Evolutionary conservation across 2,329 filamentous ascomycete genomes (phyloP).

Genomic region (Macroventuria anomochaeta): DNA sequence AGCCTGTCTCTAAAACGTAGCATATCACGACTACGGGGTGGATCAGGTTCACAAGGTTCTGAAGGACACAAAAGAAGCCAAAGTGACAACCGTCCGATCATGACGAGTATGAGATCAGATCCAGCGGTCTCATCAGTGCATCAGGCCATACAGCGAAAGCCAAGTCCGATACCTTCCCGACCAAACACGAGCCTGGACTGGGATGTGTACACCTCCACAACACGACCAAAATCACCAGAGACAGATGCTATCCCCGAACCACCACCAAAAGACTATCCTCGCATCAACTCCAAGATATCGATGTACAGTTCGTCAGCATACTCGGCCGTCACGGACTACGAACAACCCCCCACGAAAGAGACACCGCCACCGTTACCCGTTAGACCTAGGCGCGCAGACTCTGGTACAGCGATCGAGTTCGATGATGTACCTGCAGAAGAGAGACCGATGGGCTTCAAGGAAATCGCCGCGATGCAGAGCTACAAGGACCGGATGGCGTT

Average conservation of each 20-base stretch:
- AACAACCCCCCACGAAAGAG: not conserved
- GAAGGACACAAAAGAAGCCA: conserved; percentile 11
- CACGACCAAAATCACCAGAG: not conserved
- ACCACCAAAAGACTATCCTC: conserved; percentile 6
- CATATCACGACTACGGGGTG: conserved; percentile 30
- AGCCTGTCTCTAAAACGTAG: conserved; percentile 38
- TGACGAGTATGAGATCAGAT: not conserved
- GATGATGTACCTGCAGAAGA: conserved; percentile 23
- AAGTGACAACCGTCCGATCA: conserved; percentile 4
- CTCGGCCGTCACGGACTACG: not conserved
- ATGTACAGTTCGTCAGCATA: conserved; percentile 4
- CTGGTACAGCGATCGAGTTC: conserved; percentile 42
- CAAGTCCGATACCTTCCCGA: not conserved
- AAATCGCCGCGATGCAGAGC: conserved; percentile 36
- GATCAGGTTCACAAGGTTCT: not conserved
- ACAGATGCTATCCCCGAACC: conserved; percentile 12
- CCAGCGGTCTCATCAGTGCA: too few relatives aligned
- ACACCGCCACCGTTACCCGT: conserved; percentile 4
- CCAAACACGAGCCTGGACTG: not conserved
- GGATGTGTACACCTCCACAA: not conserved
- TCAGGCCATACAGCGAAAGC: not conserved
- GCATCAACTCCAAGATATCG: conserved; percentile 4
- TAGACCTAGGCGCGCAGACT: conserved; percentile 37
- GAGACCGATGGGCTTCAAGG: conserved; percentile 40
- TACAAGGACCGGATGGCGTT: conserved; percentile 39